Conservation (phyloP, 2,329 filamentous ascomycete genomes). For the Periconia sp. region DNA sequence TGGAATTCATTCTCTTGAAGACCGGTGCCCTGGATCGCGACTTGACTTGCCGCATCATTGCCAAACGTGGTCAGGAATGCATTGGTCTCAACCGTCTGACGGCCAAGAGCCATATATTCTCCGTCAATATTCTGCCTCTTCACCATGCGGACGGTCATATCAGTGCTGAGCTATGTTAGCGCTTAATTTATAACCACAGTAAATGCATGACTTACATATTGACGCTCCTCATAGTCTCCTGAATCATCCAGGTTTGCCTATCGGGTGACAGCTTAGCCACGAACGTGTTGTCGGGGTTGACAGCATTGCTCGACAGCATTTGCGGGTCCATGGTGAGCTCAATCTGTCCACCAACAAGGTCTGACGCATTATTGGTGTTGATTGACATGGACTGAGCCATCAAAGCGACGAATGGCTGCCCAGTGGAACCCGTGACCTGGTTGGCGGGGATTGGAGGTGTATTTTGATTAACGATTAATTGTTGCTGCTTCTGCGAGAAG, state of each 20-base stretch:
- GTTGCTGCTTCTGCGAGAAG: conserved; percentile 46
- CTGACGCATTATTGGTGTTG: conserved; percentile 43
- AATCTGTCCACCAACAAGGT: conserved; percentile 44
- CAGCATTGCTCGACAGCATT: conserved; percentile 32
- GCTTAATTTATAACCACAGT: background rate
- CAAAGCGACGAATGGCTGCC: conserved; percentile 44
- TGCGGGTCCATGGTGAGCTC: conserved; percentile 41
- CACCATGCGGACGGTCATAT: conserved; percentile 45
- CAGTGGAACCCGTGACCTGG: conserved; percentile 45
- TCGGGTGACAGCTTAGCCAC: conserved; percentile 46
- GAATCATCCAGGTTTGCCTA: conserved; percentile 46
- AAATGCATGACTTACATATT: conserved; percentile 29
- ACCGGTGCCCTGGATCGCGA: conserved; percentile 41
- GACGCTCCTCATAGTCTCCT: conserved; percentile 43
- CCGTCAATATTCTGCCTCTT: conserved; percentile 44
- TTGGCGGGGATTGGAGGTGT: conserved; percentile 39
- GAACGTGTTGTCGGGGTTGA: conserved; percentile 44
- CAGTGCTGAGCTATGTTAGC: conserved; percentile 27
- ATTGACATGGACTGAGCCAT: conserved; percentile 41
- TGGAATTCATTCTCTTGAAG: conserved; percentile 48
- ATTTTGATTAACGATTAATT: conserved; percentile 49
- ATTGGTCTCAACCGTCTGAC: conserved; percentile 44
- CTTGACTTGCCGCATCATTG: conserved; percentile 27
- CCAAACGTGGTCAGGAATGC: conserved; percentile 41
- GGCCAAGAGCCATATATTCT: conserved; percentile 47